phyloP scores from a whole-genome alignment of 1,284 basidiomycete species.

The Leccinum subspadiceum region DNA sequence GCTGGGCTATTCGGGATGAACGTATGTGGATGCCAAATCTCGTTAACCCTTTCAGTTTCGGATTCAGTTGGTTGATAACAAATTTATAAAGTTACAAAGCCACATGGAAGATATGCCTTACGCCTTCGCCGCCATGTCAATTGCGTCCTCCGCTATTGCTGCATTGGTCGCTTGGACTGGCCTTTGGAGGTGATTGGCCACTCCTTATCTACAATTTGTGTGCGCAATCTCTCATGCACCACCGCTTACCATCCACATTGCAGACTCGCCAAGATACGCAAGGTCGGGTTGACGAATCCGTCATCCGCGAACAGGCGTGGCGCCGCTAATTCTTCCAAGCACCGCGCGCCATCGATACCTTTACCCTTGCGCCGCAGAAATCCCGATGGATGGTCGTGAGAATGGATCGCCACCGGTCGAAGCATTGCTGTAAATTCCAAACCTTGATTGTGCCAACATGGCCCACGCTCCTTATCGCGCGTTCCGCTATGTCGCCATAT shows the following conservation, averaged over 20 bases:
- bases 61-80: slow-evolving; percentile 22
- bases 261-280: slow-evolving; percentile 48
- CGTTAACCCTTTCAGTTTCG: slow-evolving; percentile 20
- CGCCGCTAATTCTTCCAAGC: slow-evolving; percentile 26
- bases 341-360: slow-evolving; percentile 49
- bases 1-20: slow-evolving; percentile 97
- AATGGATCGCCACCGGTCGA: slow-evolving; percentile 2
- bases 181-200: slow-evolving; percentile 50
- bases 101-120: slow-evolving; percentile 67
- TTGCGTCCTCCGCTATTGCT: slow-evolving; percentile 51
- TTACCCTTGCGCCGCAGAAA: slow-evolving; percentile 54
- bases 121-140: slow-evolving; percentile 67
- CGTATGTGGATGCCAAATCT: slow-evolving; percentile 46
- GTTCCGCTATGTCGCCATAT: not conserved
- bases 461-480: slow-evolving; percentile 12
- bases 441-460: slow-evolving; percentile 4
- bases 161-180: slow-evolving; percentile 58
- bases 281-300: slow-evolving; percentile 50
- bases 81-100: slow-evolving; percentile 55
- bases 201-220: slow-evolving; percentile 20
- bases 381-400: slow-evolving; percentile 52
- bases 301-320: slow-evolving; percentile 25
- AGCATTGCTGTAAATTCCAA: not conserved
- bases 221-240: slow-evolving; percentile 3
- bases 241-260: slow-evolving; percentile 4